These are phyloP conservation scores for Eucommia ulmoides DNA, from an alignment of 257 asterid species.

Conservation along the genomic window DNA sequence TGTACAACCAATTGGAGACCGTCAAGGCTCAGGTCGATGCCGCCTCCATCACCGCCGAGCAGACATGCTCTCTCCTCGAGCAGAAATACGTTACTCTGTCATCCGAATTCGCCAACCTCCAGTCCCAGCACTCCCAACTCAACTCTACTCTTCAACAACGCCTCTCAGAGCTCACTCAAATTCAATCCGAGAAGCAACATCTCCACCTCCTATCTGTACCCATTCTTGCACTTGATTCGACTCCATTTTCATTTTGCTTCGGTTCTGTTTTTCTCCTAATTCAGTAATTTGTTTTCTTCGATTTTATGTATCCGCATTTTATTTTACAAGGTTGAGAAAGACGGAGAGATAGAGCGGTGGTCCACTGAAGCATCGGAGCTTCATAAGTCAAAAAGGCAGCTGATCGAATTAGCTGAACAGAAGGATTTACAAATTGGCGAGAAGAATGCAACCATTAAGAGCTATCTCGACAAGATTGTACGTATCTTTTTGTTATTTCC, in stretches of 20 bases:
- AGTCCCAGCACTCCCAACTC: slow-evolving; percentile 36
- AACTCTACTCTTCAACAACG: slow-evolving; percentile 39
- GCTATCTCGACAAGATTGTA: slow-evolving; percentile 90
- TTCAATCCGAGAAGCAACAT: slow-evolving; percentile 51
- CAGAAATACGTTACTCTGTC: slow-evolving; percentile 72
- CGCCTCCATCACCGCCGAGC: slow-evolving; percentile 80
- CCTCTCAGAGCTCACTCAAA: slow-evolving; percentile 31
- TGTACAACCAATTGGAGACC: slow-evolving; percentile 56
- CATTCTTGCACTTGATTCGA: slow-evolving; percentile 8
- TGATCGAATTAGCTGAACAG: slow-evolving; percentile 76
- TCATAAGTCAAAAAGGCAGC: slow-evolving; percentile 73
- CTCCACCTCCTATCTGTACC: slow-evolving; percentile 42
- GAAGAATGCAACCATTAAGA: slow-evolving; percentile 65
- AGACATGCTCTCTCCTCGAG: slow-evolving; percentile 66
- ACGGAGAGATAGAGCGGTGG: slow-evolving; percentile 75
- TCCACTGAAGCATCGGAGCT: slow-evolving; percentile 51
- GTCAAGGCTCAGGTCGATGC: slow-evolving; percentile 86
- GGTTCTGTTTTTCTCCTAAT: slow-evolving; percentile 4
- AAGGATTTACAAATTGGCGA: slow-evolving; percentile 70
- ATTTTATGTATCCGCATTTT: not conserved
- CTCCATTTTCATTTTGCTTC: slow-evolving; percentile 3
- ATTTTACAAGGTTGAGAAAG: slow-evolving; percentile 44
- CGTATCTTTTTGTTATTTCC: too few relatives aligned
- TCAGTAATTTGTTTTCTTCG: not conserved
- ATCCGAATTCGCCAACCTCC: slow-evolving; percentile 41